Evolutionary conservation across 2,329 filamentous ascomycete species (phyloP), one percentile per base, ranked within the genome.

Genomic region (Penicillium brevicompactum): DNA sequence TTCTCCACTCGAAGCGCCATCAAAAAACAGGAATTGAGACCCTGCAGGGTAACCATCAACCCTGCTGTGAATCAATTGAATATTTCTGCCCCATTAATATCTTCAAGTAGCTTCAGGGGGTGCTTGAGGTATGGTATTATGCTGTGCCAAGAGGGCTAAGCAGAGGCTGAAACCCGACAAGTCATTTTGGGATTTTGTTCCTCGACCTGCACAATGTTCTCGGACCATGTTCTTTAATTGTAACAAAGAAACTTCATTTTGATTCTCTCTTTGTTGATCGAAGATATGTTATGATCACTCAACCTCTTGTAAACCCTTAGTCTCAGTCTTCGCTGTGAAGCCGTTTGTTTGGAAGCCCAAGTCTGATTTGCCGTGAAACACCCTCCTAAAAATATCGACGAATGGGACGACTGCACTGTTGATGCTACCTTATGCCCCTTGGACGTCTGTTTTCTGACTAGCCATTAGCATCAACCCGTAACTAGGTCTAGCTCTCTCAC

Each of bases 311-410:
- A 27, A 27, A 6, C 24, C 8, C 9, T 11, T 5, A 34, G 14
- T 34, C 32, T 34, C 8, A 34, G 14, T 34, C 32, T 34, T 7
- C 9, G 7, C 32, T 27, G 32, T 34, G 49, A 49, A 44, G 31
- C 13, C 24, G n/a, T 54, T 54, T 44, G 46, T 44, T 32, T 31
- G n/a, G 4, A 27, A 27, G 46, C 34, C 43, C 21, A 37, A 44
- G 11, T 38, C 11, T 13, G 32, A 24, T 9, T 43, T 14, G 43
- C 49, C 22, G 9, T 49, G 52, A 54, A 51, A 46, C 52, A 47
- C 42, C 21, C 16, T 41, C 30, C 52, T 46, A 54, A 54, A 54
- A 51, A 51, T 54, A 54, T 7, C 21, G 5, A n/a, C 46, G 6
- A 54, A 50, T 54, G 4, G 32, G 10, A 34, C 7, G 32, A 32